phyloP scores from a whole-genome alignment of 164 flowering plant genomes.

The Piper betle region DNA sequence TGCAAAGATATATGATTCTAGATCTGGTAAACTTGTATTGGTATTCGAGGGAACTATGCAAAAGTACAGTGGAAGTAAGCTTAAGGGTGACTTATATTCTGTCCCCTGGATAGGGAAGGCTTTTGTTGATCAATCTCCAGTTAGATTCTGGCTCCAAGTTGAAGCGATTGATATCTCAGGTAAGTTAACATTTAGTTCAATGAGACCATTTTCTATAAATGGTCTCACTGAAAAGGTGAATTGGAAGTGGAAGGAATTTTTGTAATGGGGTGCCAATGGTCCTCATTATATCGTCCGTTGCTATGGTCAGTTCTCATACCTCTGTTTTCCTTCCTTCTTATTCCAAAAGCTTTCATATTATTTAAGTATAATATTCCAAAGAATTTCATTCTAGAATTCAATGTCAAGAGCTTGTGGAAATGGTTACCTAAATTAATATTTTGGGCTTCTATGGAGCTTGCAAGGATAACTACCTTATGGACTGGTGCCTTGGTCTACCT shows the following conservation, averaged over 20 bases:
- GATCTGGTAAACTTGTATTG: slow-evolving; percentile 30
- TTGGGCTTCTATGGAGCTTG: slow-evolving; percentile 47
- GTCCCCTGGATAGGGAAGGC: slow-evolving; percentile 75
- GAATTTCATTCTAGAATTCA: slow-evolving; percentile 15
- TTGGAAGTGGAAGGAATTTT: slow-evolving; percentile 88
- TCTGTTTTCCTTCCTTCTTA: slow-evolving; percentile 33
- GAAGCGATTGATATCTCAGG: slow-evolving; percentile 61
- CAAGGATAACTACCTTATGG: slow-evolving; percentile 43
- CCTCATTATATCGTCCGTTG: slow-evolving; percentile 55
- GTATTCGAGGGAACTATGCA: slow-evolving; percentile 59
- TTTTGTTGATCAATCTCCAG: slow-evolving; percentile 76
- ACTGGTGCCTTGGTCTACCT: slow-evolving; percentile 37
- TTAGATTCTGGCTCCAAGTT: slow-evolving; percentile 72
- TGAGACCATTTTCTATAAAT: slow-evolving; percentile 70
- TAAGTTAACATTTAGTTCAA: slow-evolving; percentile 34
- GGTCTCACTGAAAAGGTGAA: slow-evolving; percentile 37
- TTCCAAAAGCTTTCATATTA: slow-evolving; percentile 36
- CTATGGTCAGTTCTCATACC: slow-evolving; percentile 35
- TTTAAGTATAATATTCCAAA: slow-evolving; percentile 36
- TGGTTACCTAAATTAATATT: slow-evolving; percentile 21
- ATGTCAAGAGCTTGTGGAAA: slow-evolving; percentile 15
- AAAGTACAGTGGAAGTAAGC: slow-evolving; percentile 22
- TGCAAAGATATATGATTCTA: slow-evolving; percentile 63
- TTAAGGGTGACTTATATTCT: slow-evolving; percentile 54
- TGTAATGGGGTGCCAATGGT: slow-evolving; percentile 96